A percentile compares a stretch with the other conserved stretches of the same genome.
Conservation (phyloP, 768 basidiomycete genomes). For the Fistulinella prunicolor region DNA sequence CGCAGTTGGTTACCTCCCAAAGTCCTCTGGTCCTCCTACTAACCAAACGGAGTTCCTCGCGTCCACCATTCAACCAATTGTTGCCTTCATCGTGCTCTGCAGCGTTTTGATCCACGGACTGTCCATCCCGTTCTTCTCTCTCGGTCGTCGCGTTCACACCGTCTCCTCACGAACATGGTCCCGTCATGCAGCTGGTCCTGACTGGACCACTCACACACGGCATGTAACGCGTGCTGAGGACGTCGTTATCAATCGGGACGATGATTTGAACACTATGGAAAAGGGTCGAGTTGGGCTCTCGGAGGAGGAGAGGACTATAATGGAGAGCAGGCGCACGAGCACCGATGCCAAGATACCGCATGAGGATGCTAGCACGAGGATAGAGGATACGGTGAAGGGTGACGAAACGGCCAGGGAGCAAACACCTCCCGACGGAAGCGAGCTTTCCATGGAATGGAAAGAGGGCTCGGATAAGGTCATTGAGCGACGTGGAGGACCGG, state of each 20-base stretch:
- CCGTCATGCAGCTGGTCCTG: constrained; percentile 66
- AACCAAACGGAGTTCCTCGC: constrained; percentile 65
- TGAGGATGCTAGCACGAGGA: constrained; percentile 11
- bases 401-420: constrained; percentile 33
- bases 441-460: constrained; percentile 52
- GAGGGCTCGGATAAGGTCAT: constrained; percentile 68
- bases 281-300: constrained; percentile 36
- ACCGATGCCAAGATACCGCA: constrained; percentile 2
- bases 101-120: constrained; percentile 87
- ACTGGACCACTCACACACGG: constrained; percentile 80
- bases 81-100: constrained; percentile 90
- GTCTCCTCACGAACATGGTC: constrained; percentile 83
- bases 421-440: constrained; percentile 44
- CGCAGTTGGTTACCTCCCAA: constrained; percentile 59
- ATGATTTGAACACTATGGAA: constrained; percentile 46
- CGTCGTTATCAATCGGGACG: constrained; percentile 84
- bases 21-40: constrained; percentile 42
- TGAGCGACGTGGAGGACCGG: constrained; percentile 56
- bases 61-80: constrained; percentile 85
- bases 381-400: constrained; percentile 7
- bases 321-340: constrained; percentile 26
- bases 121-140: constrained; percentile 92
- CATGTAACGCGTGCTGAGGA: constrained; percentile 69
- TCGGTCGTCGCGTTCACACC: constrained; percentile 87
- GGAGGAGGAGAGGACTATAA: constrained; percentile 28